Conservation (phyloP, 257 asterid species). For the Solanum sitiens region DNA sequence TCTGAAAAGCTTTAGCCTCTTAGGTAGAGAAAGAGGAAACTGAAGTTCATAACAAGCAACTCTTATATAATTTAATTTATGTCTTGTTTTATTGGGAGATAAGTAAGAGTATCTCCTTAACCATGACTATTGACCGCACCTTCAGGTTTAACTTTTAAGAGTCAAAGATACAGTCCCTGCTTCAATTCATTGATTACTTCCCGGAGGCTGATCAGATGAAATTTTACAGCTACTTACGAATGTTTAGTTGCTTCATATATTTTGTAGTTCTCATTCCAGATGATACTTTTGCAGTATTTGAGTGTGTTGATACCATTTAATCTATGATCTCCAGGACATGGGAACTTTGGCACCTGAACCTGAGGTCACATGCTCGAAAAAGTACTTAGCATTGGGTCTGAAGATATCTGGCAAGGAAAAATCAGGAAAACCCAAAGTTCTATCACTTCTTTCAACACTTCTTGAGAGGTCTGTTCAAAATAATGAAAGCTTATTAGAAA, state of each 20-base stretch:
- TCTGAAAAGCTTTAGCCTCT: background rate
- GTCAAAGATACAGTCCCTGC: background rate
- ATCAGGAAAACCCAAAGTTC: slow-evolving; percentile 47
- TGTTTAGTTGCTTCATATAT: background rate
- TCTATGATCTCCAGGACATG: slow-evolving; percentile 23
- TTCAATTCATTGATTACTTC: background rate
- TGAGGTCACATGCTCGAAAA: slow-evolving; percentile 23
- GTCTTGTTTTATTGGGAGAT: background rate
- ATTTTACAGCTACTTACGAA: background rate
- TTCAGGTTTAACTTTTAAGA: background rate
- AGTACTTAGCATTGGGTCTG: slow-evolving; percentile 49
- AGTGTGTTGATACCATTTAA: background rate
- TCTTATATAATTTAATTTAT: background rate
- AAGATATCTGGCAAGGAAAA: slow-evolving; percentile 30
- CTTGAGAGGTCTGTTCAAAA: slow-evolving; percentile 58
- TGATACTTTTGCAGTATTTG: background rate
- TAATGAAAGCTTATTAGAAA: slow-evolving; percentile 46
- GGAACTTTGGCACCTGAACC: slow-evolving; percentile 40
- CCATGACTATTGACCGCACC: background rate
- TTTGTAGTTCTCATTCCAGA: background rate
- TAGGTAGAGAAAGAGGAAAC: background rate
- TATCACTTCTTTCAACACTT: slow-evolving; percentile 49
- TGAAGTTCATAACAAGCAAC: background rate
- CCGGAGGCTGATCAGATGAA: background rate
- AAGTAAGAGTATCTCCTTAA: background rate